Conservation (phyloP, 108 stramenopile genomes). For the Cyclotella cryptica region DNA sequence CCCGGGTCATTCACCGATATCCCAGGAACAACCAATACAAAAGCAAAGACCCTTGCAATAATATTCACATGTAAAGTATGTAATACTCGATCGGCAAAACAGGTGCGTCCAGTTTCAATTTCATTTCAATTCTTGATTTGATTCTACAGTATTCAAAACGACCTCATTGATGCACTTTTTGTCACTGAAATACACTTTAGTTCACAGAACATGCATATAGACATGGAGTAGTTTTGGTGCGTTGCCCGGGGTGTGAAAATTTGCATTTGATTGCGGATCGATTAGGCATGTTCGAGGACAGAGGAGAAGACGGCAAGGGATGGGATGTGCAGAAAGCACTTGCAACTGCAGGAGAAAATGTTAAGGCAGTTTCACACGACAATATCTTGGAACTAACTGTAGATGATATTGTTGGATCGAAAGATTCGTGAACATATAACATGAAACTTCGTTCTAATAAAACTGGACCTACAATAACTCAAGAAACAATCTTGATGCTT, state of each 20-base stretch:
- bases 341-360: constrained; percentile 64
- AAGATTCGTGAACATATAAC: not conserved
- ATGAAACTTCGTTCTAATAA: not conserved
- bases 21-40: constrained; percentile 60
- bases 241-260: constrained; percentile 94
- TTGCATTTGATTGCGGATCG: constrained; percentile 97
- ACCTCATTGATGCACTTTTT: no score
- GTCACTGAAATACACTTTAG: not conserved
- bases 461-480: not conserved
- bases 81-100: constrained; percentile 94
- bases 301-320: constrained; percentile 49
- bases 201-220: constrained; percentile 94
- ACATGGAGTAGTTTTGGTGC: constrained; percentile 94
- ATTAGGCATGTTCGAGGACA: constrained; percentile 79
- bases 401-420: constrained; percentile 71
- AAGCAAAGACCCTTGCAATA: constrained; percentile 83
- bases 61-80: constrained; percentile 95
- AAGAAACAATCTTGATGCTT: not conserved
- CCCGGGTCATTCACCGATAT: constrained; percentile 47
- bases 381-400: constrained; percentile 81
- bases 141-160: no score
- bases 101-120: constrained; percentile 5
- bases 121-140: no score
- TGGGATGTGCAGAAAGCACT: constrained; percentile 84
- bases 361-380: constrained; percentile 69